Base-by-base conservation (phyloP, 1,139 yeast genomes). In the Spencermartinsiella ligniputridi region DNA sequence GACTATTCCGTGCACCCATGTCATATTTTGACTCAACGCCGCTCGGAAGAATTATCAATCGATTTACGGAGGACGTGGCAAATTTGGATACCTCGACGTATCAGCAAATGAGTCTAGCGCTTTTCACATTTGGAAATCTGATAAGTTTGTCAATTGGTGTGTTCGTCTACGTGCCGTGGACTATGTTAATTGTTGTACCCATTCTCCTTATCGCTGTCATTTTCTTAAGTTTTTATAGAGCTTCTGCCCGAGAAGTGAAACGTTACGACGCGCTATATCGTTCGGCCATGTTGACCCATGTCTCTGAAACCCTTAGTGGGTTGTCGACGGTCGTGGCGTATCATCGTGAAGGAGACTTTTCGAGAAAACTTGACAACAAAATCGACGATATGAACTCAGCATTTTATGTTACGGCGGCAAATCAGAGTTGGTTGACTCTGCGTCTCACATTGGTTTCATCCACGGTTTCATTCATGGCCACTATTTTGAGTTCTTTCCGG, bases 61-160 rank as follows among this genome's bases (percentile, higher is more conserved):
- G 92, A 50, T 82, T 80, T 60, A 82, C 94, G 0, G 84, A 83
- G 55, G 95, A 86, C 63, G 82, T 90, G 0, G 94, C 85, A 58
- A 79, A 79, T 37, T 66, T 85, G 54, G 95, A 86, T 62, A 83
- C 84, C 58, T 90, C 83, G 54, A 41, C 62, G 40, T 52, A 50
- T 20, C 52, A 49, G 53, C 52, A 50, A 24, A 38, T 61, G 30
- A 51, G 55, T 1, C 52, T 58, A 59, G 45, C 57, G 12, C 42
- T 57, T 36, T 52, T 54, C 33, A 50, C 55, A 5, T 21, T 48
- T 8, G 45, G 51, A 2, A 47, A 46, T 46, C 46, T 61, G 12
- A 12, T 56, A 1, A 55, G 58, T 2, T 50, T 53, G 11, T 39
- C 60, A 11, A 45, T 60, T n/a, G 49, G 50, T 3, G 53, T 60